Evolutionary conservation across 768 basidiomycete species (phyloP).

Genomic region (Dentipellis sp.): DNA sequence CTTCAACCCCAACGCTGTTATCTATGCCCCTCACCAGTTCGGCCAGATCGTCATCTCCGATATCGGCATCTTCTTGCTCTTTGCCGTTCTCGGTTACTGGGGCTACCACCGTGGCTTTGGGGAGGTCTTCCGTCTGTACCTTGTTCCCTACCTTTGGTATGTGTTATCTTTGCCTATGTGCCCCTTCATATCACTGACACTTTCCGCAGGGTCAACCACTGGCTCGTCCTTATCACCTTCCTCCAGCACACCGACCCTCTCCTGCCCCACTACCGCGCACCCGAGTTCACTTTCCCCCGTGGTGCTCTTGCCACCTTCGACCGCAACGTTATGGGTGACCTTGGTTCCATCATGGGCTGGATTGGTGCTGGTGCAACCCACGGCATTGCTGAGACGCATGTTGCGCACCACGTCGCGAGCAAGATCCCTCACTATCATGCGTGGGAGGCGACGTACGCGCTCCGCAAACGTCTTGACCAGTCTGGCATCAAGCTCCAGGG

Average conservation of each 20-base stretch:
- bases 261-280: slow-evolving; percentile 86
- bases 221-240: slow-evolving; percentile 95
- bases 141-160: slow-evolving; percentile 83
- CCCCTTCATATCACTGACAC: background rate
- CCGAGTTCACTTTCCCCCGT: slow-evolving; percentile 87
- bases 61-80: slow-evolving; percentile 70
- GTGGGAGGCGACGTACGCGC: slow-evolving; percentile 86
- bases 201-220: slow-evolving; percentile 68
- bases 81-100: slow-evolving; percentile 46
- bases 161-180: background rate
- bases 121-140: slow-evolving; percentile 70
- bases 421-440: slow-evolving; percentile 96
- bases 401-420: slow-evolving; percentile 85
- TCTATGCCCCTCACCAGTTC: slow-evolving; percentile 81
- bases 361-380: slow-evolving; percentile 80
- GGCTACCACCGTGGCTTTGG: slow-evolving; percentile 55
- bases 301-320: slow-evolving; percentile 92
- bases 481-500: slow-evolving; percentile 58
- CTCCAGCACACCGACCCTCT: slow-evolving; percentile 96
- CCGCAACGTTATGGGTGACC: slow-evolving; percentile 69
- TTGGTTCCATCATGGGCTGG: slow-evolving; percentile 74
- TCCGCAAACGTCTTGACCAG: slow-evolving; percentile 62
- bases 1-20: slow-evolving; percentile 67
- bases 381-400: slow-evolving; percentile 92
- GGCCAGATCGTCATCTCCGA: slow-evolving; percentile 75